Percentiles rank a stretch among this genome's conserved stretches.
phyloP scores from a whole-genome alignment of 2,329 filamentous ascomycete genomes.

The Geoglossum cookeanum region DNA sequence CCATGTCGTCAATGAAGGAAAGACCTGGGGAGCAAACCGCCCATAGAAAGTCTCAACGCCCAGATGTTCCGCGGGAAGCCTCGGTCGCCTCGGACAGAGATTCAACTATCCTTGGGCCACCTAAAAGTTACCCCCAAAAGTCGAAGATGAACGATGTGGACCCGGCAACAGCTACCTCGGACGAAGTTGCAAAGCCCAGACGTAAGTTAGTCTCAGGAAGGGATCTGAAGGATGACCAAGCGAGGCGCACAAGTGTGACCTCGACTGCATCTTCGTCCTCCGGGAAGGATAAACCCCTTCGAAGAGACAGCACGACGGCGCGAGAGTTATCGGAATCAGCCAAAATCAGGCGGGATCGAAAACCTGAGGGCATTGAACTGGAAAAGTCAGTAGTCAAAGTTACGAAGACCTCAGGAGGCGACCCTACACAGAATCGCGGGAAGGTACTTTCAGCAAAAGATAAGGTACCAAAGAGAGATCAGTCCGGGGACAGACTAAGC shows the following conservation, averaged over 20 bases:
- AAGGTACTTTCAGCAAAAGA: not conserved
- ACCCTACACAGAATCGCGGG: not conserved
- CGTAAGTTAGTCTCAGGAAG: conserved; percentile 13
- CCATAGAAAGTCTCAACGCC: conserved; percentile 14
- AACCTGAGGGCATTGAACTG: not conserved
- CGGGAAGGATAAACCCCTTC: not conserved
- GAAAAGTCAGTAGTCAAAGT: not conserved
- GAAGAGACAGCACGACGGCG: not conserved
- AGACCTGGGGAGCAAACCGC: not conserved
- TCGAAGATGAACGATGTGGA: not conserved
- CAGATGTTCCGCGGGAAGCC: conserved; percentile 13
- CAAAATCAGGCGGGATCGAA: not conserved
- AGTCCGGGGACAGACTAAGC: conserved; percentile 1
- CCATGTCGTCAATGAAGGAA: not conserved
- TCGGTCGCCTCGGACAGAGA: conserved; percentile 18
- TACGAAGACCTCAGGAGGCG: not conserved
- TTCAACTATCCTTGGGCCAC: conserved; percentile 9
- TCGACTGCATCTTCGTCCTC: conserved; percentile 4
- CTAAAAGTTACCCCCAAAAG: not conserved
- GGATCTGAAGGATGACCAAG: conserved; percentile 11
- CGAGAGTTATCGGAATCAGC: not conserved
- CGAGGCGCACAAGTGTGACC: conserved; percentile 11
- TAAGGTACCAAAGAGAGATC: not conserved
- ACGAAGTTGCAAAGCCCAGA: conserved; percentile 21
- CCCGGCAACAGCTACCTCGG: conserved; percentile 10